These are phyloP conservation scores for Flaveria robusta DNA, from an alignment of 129 eudicot species.

Conservation along the genomic window DNA sequence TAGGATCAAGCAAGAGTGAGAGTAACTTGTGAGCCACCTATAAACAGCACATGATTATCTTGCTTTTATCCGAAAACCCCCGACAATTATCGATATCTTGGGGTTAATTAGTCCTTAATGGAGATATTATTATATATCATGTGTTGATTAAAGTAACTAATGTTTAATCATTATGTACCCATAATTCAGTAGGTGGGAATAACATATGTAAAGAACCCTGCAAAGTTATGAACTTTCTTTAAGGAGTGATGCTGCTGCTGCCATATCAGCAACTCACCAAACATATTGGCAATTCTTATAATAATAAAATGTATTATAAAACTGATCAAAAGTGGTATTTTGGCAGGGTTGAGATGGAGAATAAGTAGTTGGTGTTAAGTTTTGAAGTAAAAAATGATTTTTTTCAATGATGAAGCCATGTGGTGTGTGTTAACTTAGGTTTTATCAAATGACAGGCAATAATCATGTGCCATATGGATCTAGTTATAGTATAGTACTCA, in stretches of 20 bases:
- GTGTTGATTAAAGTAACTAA: conserved; percentile 39
- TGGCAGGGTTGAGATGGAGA: conserved; percentile 30
- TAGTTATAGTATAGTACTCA: conserved; percentile 13
- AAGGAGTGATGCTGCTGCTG: conserved; percentile 28
- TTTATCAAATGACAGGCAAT: conserved; percentile 23
- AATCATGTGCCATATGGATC: conserved; percentile 32
- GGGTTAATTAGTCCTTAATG: conserved; percentile 27
- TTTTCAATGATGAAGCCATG: conserved; percentile 53
- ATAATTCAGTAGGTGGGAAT: conserved; percentile 28
- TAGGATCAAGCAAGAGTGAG: conserved; percentile 29
- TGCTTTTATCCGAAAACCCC: conserved; percentile 32
- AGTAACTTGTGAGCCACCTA: conserved; percentile 36
- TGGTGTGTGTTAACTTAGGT: conserved; percentile 32
- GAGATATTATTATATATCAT: conserved; percentile 17
- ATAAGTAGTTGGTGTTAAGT: conserved; percentile 18
- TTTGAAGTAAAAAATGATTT: conserved; percentile 19
- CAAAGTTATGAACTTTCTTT: conserved; percentile 26
- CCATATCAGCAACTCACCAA: conserved; percentile 45
- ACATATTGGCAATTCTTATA: conserved; percentile 33
- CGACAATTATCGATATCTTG: conserved; percentile 31
- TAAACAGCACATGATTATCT: conserved; percentile 38
- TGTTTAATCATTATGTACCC: conserved; percentile 50
- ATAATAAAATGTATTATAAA: conserved; percentile 9
- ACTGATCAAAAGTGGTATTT: conserved; percentile 21
- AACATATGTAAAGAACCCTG: conserved; percentile 27